A percentile compares a stretch with the other conserved stretches of the same genome.
phyloP scores from a whole-genome alignment of 805 yeast genomes.

The Candida alai region DNA sequence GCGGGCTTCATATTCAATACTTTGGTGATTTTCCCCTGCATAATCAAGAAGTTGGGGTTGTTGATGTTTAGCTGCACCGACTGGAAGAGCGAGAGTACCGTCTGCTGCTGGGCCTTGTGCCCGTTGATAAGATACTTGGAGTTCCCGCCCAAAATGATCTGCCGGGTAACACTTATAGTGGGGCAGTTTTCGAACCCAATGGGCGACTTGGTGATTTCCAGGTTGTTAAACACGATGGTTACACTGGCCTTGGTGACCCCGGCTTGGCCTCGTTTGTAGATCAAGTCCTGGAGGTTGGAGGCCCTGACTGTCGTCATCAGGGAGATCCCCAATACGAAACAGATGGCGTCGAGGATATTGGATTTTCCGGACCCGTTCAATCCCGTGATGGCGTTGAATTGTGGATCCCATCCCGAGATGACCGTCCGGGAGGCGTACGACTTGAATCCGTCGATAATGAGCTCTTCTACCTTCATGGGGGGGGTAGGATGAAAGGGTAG shows the following conservation, averaged over 20 bases:
- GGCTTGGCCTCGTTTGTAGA: conserved; percentile 96
- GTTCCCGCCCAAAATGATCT: conserved; percentile 84
- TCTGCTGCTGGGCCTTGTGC: conserved; percentile 91
- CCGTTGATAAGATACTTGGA: conserved; percentile 93
- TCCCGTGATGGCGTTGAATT: conserved; percentile 97
- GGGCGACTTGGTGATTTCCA: conserved; percentile 73
- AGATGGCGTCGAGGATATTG: conserved; percentile 92
- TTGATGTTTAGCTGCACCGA: conserved; percentile 94
- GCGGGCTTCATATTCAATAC: conserved; percentile 94
- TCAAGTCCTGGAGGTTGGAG: conserved; percentile 85
- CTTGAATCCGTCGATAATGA: conserved; percentile 95
- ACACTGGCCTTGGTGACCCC: conserved; percentile 97
- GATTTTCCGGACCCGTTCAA: conserved; percentile 97
- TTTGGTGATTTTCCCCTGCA: conserved; percentile 98
- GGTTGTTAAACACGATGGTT: conserved; percentile 89
- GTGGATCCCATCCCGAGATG: conserved; percentile 91
- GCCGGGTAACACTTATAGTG: conserved; percentile 88
- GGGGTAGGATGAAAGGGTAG: no score
- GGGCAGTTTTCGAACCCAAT: conserved; percentile 77
- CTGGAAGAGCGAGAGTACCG: conserved; percentile 85
- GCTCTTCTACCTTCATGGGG: conserved; percentile 87
- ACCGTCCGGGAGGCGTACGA: conserved; percentile 97
- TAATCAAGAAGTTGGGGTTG: conserved; percentile 93
- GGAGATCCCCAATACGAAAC: conserved; percentile 96
- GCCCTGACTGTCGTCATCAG: conserved; percentile 96